Evolutionary conservation across 1,284 basidiomycete genomes (phyloP), one percentile per base, ranked within the genome.

Genomic region (Golubevia pallescens): DNA sequence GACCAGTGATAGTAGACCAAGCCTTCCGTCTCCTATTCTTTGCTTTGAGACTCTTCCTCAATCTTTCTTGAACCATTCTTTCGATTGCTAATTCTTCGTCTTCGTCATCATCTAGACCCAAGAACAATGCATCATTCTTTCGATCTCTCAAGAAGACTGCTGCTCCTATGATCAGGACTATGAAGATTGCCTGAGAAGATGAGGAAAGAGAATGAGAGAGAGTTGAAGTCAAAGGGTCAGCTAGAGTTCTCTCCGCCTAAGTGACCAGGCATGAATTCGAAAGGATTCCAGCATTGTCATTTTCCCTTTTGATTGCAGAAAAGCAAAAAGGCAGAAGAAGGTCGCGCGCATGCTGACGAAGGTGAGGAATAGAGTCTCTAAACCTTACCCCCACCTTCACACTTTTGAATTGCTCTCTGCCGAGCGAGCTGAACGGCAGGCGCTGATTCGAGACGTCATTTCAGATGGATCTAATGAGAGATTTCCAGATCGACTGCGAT

Each of bases 91-190:
- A 38, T 16, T 66, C 74, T 59, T 76, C 74, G 58, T 74, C 73
- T 62, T 77, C 75, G 42, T 77, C 67, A n/a, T 69, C 65, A 21
- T 74, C 71, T 2, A 71, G 67, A 42, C 76, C 56, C 6, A 60
- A 24, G 21, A 59, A 57, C 14, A 59, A 56, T 20, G 56, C 62
- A 32, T 68, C 66, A 28, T 59, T 51, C 42, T 58, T 69, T n/a
- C 73, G 69, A 55, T 83, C 81, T 52, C 78, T 70, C 1, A 85
- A 61, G 61, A 81, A 83, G 62, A 83, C 82, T 55, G 80, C 71
- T 24, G 77, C 67, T 23, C 81, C 77, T 56, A 85, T 81, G 64
- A 81, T 77, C 60, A 85, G 71, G 8, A 84, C 74, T 63, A 85
- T 83, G 57, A 85, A 77, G 63, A 85, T 81, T 66, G 82, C 81